Base-by-base conservation (phyloP, 2,329 filamentous ascomycete genomes). In the Geoglossum cookeanum region DNA sequence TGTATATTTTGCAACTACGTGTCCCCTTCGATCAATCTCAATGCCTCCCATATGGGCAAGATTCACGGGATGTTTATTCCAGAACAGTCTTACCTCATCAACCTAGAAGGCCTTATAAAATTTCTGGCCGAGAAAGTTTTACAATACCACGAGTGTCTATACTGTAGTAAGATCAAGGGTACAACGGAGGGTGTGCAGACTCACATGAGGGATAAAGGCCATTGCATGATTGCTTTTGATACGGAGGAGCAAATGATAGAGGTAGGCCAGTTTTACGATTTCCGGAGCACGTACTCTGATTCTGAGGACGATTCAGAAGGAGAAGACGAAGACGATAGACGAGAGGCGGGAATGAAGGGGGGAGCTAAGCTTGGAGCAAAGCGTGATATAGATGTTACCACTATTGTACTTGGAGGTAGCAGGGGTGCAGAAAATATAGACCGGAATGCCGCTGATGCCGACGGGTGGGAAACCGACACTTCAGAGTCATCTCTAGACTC, bases 231-330 rank as follows among this genome's bases (percentile, higher is more conserved):
- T 63, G 90, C 88, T 0, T 98, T 91, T 68, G 82, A 84, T 55
- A 84, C 83, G 0, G 87, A 96, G 67, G 84, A 85, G 39, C 89
- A 97, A 66, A 88, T 96, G 72, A 78, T 97, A 33, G 88, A 94
- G 58, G 87, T 98, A 65, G 92, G 92, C 58, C 87, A 97, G 62
- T 96, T 87, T 69, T 98, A 98, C 70, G 92, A 98, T 67, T 98
- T 98, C 77, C 80, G 87, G 62, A 87, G 86, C 71, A 95, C 92
- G 1, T 98, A 98, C 69, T 92, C 89, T 0, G 92, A 97, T 64
- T 78, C 81, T 1, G 80, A 78, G 1, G 78, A 80, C 4, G 80
- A 82, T 27, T 75, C 74, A 55, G 74, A 71, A 29, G 72, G 72
- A n/a, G 67, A 68, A 32, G 74, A 78, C 13, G 72, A 69, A 33